Base-by-base conservation (phyloP, 192 early-diverging fungal species). In the Paraglomus brasilianum region DNA sequence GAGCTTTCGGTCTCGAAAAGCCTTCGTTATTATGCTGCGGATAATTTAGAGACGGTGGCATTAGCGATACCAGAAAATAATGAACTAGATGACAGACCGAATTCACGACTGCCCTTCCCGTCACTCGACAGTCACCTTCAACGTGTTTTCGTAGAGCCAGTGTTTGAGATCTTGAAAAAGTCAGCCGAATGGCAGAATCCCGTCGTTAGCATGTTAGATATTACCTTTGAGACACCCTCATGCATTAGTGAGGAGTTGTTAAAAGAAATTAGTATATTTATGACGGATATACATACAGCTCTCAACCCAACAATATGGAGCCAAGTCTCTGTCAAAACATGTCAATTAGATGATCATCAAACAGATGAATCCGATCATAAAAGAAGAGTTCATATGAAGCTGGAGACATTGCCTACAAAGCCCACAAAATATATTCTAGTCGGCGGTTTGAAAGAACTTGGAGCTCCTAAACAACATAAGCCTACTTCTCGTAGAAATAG, bases 161-260 rank as follows among this genome's bases (percentile, higher is more conserved):
- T 72, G 10, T 72, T 82, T 21, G 75, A 60, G 41, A 66, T 82
- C 8, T 59, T 84, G 7, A 69, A 81, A n/a, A 76, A 81, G 43
- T 67, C 85, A 17, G 62, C 57, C 7, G 63, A 77, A 47, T 81
- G 81, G 78, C 66, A 70, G 44, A 86, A 79, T 59, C 81, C 81
- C 1, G 78, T 81, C 22, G 83, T 84, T 1, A 72, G 78, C 17
- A 62, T 73, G 5, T 56, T 84, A 5, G 45, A 67, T 3, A 65
- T 74, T 19, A 8, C 74, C 7, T 64, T 78, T 9, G 66, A 74
- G 14, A 73, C 84, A 64, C 76, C 85, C n/a, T 80, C 81, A 11
- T 86, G 85, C 82, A 80, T 79, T 51, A 80, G 84, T 67, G 78
- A 82, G 24, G 79, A 82, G 45, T 74, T 82, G 38, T 47, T 86